Percentiles rank a stretch among this genome's conserved stretches.
Conservation (phyloP, 2,329 filamentous ascomycete genomes). For the Neodidymelliopsis sp. region DNA sequence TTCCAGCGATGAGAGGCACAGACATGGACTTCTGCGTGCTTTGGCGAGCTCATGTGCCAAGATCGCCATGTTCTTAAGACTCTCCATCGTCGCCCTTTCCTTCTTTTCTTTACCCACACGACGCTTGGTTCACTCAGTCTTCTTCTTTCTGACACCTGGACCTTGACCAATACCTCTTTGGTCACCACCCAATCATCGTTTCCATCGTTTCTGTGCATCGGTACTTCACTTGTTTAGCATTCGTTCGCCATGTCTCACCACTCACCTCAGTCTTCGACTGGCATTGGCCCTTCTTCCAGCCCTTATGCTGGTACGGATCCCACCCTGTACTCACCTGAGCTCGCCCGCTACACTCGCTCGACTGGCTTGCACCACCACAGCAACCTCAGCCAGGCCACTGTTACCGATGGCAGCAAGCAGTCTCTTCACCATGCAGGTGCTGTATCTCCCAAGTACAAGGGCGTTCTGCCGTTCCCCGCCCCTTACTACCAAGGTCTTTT, state of each 20-base stretch:
- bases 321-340: constrained; percentile 39
- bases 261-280: constrained; percentile 34
- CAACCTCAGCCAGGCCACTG: constrained; percentile 23
- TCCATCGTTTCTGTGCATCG: constrained; percentile 31
- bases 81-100: constrained; percentile 22
- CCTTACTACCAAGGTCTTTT: constrained; percentile 29
- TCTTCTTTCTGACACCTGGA: constrained; percentile 26
- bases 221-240: constrained; percentile 26
- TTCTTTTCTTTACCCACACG: constrained; percentile 18
- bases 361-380: constrained; percentile 6
- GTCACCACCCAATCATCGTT: constrained; percentile 21
- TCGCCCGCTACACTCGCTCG: constrained; percentile 24
- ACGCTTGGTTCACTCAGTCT: constrained; percentile 17
- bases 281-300: constrained; percentile 31
- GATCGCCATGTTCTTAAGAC: constrained; percentile 12
- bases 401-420: constrained; percentile 17
- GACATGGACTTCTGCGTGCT: constrained; percentile 8
- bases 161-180: constrained; percentile 25
- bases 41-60: constrained; percentile 11
- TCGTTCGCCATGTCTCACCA: constrained; percentile 37
- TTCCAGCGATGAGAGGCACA: constrained; percentile 15
- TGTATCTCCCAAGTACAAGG: constrained; percentile 15
- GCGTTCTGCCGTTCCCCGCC: constrained; percentile 22
- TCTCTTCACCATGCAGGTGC: constrained; percentile 14
- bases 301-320: constrained; percentile 39